These are phyloP conservation scores for Apophysomyces trapeziformis DNA, from an alignment of 371 early-diverging fungal genomes.

Conservation along the genomic window DNA sequence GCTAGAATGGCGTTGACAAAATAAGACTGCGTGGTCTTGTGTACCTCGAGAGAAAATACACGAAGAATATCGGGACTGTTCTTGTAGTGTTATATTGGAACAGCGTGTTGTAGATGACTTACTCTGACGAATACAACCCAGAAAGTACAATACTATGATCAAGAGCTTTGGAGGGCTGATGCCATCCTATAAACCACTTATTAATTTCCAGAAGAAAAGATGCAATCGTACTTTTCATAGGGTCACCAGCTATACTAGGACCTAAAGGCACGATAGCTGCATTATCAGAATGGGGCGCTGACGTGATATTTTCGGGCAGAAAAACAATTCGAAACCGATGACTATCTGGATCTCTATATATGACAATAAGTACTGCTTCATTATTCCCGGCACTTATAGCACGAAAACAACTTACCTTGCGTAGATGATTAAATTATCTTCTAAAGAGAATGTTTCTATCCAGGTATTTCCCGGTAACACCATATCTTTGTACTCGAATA, in stretches of 20 bases:
- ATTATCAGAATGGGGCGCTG: conserved; percentile 28
- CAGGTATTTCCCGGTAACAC: conserved; percentile 44
- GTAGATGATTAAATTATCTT: conserved; percentile 36
- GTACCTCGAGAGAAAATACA: conserved; percentile 29
- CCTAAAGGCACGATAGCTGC: conserved; percentile 14
- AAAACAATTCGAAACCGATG: conserved; percentile 39
- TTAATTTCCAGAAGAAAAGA: conserved; percentile 11
- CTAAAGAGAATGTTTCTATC: conserved; percentile 39
- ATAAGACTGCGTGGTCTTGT: conserved; percentile 29
- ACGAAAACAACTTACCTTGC: conserved; percentile 31
- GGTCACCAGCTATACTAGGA: conserved; percentile 29
- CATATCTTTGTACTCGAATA: conserved; percentile 44
- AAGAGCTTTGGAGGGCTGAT: conserved; percentile 31
- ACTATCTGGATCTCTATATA: conserved; percentile 43
- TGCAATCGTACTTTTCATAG: conserved; percentile 25
- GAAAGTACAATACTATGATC: conserved; percentile 22
- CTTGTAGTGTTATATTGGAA: not conserved
- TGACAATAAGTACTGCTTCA: not conserved
- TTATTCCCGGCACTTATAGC: not conserved
- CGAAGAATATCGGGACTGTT: conserved; percentile 35
- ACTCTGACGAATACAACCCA: conserved; percentile 36
- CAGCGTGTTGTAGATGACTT: conserved; percentile 12
- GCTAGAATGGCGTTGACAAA: conserved; percentile 33
- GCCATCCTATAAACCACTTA: conserved; percentile 23
- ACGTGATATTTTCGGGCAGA: conserved; percentile 28